Conservation (phyloP, 441 rosid species). For the Gossypium laxum region DNA sequence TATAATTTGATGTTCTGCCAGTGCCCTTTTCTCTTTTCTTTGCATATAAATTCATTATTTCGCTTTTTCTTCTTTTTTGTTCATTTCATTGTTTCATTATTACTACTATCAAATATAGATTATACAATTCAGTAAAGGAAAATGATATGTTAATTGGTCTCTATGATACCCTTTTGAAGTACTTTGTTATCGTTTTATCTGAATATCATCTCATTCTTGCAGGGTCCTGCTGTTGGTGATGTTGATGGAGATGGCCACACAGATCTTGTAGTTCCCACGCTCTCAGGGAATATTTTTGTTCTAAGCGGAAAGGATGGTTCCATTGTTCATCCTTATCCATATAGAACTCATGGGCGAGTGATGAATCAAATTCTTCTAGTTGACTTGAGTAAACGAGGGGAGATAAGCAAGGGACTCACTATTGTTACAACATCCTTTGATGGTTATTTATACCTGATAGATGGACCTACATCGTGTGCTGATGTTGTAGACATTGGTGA, state of each 20-base stretch:
- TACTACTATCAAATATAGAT: background rate
- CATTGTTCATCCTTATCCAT: slow-evolving; percentile 86
- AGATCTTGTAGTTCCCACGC: slow-evolving; percentile 84
- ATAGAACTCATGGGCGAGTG: slow-evolving; percentile 94
- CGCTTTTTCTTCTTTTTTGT: background rate
- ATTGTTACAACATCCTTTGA: slow-evolving; percentile 91
- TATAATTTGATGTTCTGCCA: background rate
- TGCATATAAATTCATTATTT: background rate
- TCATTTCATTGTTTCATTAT: background rate
- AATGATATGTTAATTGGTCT: background rate
- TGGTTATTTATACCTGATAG: slow-evolving; percentile 92
- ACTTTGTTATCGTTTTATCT: slow-evolving; percentile 11
- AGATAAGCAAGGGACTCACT: slow-evolving; percentile 78
- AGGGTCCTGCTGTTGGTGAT: slow-evolving; percentile 92
- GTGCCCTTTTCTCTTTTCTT: background rate
- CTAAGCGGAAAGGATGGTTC: slow-evolving; percentile 96
- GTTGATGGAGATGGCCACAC: slow-evolving; percentile 96
- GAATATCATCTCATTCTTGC: slow-evolving; percentile 23
- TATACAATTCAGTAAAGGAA: slow-evolving; percentile 2
- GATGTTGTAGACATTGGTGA: slow-evolving; percentile 98
- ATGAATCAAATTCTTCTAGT: slow-evolving; percentile 97
- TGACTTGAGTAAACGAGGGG: slow-evolving; percentile 72
- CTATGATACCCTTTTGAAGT: background rate
- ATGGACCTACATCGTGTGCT: slow-evolving; percentile 93
- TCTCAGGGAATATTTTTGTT: slow-evolving; percentile 85